Evolutionary conservation across 2,329 filamentous ascomycete genomes (phyloP).

Genomic region (Davidsoniella neocaledoniae): DNA sequence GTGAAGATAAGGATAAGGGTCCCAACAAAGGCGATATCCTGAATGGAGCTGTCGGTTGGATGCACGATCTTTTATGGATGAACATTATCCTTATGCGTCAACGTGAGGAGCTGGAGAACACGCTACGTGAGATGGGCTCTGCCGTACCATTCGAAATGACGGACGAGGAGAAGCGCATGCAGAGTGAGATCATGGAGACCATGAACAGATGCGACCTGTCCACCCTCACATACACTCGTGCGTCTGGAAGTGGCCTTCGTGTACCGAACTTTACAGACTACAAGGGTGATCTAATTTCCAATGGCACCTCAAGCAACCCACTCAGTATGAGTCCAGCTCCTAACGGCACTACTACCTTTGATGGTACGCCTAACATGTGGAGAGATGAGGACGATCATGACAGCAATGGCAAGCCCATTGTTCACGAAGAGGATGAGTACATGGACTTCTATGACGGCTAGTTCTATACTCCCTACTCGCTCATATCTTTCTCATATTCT

Average conservation of each 20-base stretch:
- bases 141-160: constrained; percentile 65
- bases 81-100: constrained; percentile 80
- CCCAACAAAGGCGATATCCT: constrained; percentile 98
- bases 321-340: constrained; percentile 1
- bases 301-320: constrained; percentile 17
- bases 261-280: constrained; percentile 90
- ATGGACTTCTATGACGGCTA: constrained; percentile 46
- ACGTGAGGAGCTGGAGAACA: constrained; percentile 70
- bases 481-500: constrained; percentile 1
- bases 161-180: constrained; percentile 92
- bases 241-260: constrained; percentile 66
- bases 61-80: constrained; percentile 94
- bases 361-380: constrained; percentile 41
- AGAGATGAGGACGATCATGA: constrained; percentile 51
- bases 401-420: constrained; percentile 51
- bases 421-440: constrained; percentile 93
- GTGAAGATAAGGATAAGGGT: constrained; percentile 96
- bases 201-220: constrained; percentile 62
- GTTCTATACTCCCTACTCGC: neutral
- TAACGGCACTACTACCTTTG: constrained; percentile 17
- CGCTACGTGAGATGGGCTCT: constrained; percentile 55
- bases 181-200: constrained; percentile 75
- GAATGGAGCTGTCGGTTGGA: constrained; percentile 94
- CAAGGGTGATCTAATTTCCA: constrained; percentile 58
- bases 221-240: constrained; percentile 72